Evolutionary conservation across 2,329 filamentous ascomycete species (phyloP), one percentile per base, ranked within the genome.

Genomic region (Pseudocercospora eumusae): DNA sequence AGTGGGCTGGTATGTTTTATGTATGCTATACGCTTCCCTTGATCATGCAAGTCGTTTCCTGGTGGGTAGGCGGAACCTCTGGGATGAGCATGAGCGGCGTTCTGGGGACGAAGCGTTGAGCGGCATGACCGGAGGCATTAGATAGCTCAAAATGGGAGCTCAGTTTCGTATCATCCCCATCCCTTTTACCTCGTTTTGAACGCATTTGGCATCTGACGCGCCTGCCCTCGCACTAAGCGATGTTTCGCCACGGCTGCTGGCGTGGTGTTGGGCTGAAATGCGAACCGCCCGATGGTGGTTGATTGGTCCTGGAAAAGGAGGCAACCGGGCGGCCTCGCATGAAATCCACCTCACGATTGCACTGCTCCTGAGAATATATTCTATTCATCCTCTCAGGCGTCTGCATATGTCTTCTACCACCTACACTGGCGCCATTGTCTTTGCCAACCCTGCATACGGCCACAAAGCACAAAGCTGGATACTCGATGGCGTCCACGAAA

Each of bases 11-110:
- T 52, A n/a, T 25, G 47, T 25, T 52, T 27, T 25, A 18, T 40
- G 52, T 54, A 40, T 36, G 52, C 27, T 40, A 33, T 40, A 33
- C 52, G 52, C 52, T 36, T 54, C 52, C 52, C 52, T 54, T 33
- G 52, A 54, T 54, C 52, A 40, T 40, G 31, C 28, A 20, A 40
- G 28, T 40, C 31, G 28, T 28, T 54, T 40, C 52, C 52, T 54
- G 28, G n/a, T 40, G 52, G 9, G 52, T 23, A 54, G 52, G 52
- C 52, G 52, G 52, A 31, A 40, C 52, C 52, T 40, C 31, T 40
- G 52, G 52, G 52, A 33, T 15, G n/a, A 40, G 52, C 52, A 40
- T 40, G 52, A 54, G 52, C 27, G 52, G 52, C 52, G 52, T 54
- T 54, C 21, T 33, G 28, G 52, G 28, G 10, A 54, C 15, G 28